Base-by-base conservation (phyloP, 2,329 filamentous ascomycete species). In the Phialophora expanda region DNA sequence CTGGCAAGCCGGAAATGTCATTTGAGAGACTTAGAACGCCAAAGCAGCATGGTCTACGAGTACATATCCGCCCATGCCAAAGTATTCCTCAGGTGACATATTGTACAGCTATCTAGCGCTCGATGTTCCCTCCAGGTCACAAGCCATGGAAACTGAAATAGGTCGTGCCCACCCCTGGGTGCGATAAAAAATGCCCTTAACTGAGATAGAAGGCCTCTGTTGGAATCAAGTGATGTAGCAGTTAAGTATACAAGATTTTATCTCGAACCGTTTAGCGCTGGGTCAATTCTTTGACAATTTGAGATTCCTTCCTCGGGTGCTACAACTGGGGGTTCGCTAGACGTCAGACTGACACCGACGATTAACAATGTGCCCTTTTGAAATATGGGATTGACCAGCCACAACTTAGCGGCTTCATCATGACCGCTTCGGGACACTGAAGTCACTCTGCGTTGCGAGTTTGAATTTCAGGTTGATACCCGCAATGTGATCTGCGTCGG, bases 391-490 rank as follows among this genome's bases (percentile, higher is more conserved):
- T 9, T 44, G 38, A 8, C 14, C 14, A 7, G 0, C 4, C 38
- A 41, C 17, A 44, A 17, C 17, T n/a, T n/a, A 8, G 38, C 14
- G 17, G 17, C 17, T 44, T 44, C 6, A 44, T n/a, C 17, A n/a
- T 62, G 24, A 68, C 26, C 66, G 50, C 32, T 64, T 65, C 22
- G 63, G 66, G n/a, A 68, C 63, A 54, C n/a, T 30, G 28, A 68
- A 68, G 8, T 56, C 28, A n/a, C 62, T 26, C 44, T 68, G 30
- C 9, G 66, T 68, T 22, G 66, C 20, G 32, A 51, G 56, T 30
- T 59, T 66, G 57, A 67, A 69, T 38, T 51, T 67, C 11, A 61
- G 62, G 24, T 67, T 69, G 53, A 66, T 64, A 9, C 62, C 67
- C 26, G 65, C 67, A 9, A 67, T 65, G 51, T 62, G 62, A 50